Percentiles rank a stretch among this genome's conserved stretches.
phyloP scores from a whole-genome alignment of 768 basidiomycete species.

The Cystofilobasidium macerans region DNA sequence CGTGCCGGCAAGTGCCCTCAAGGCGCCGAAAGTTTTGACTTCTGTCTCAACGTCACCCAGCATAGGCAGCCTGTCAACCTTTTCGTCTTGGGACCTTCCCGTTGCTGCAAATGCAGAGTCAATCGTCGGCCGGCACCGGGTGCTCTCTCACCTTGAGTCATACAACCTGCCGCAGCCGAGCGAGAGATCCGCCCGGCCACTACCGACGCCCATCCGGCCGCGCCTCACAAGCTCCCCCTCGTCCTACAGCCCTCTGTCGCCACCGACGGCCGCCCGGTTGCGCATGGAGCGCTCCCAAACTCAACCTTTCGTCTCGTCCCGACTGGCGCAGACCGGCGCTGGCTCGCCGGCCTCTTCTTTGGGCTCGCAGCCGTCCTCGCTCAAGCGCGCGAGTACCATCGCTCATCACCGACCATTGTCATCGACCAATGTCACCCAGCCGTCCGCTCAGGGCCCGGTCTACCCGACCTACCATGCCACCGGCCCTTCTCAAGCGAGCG shows the following conservation, averaged over 20 bases:
- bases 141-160: neutral
- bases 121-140: neutral
- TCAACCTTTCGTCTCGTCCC: neutral
- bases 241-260: neutral
- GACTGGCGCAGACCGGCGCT: neutral
- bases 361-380: neutral
- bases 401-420: neutral
- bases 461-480: too few relatives aligned
- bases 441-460: neutral
- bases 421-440: neutral
- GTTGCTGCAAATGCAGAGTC: neutral
- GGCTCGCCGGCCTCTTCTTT: neutral
- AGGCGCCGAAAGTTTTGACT: conserved; percentile 1
- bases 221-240: neutral
- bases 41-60: neutral
- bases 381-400: conserved; percentile 1
- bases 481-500: too few relatives aligned
- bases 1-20: conserved; percentile 1
- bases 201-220: neutral
- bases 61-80: conserved; percentile 2
- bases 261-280: neutral
- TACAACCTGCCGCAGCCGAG: conserved; percentile 10
- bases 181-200: neutral
- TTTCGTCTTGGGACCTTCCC: conserved; percentile 18
- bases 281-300: neutral